These are phyloP conservation scores for Apiotrichum siamense DNA, from an alignment of 1,284 basidiomycete genomes.

Conservation along the genomic window DNA sequence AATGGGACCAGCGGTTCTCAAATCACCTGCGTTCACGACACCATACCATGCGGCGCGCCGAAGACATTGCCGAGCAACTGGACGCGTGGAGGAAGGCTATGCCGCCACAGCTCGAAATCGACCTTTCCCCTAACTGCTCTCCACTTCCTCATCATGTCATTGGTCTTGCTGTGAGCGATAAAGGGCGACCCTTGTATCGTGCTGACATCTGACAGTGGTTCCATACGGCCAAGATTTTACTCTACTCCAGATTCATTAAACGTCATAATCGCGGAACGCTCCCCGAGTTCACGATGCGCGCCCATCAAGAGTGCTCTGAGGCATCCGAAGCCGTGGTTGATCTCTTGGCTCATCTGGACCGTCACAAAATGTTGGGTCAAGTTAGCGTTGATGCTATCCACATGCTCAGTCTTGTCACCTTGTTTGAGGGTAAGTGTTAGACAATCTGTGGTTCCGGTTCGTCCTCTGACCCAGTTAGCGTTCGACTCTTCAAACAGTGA, in stretches of 20 bases:
- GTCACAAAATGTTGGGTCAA: slow-evolving; percentile 29
- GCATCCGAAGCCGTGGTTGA: slow-evolving; percentile 33
- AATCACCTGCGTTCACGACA: slow-evolving; percentile 1
- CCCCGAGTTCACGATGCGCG: slow-evolving; percentile 12
- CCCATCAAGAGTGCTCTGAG: slow-evolving; percentile 32
- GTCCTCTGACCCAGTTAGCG: slow-evolving; percentile 4
- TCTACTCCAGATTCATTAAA: slow-evolving; percentile 37
- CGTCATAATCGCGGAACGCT: slow-evolving; percentile 6
- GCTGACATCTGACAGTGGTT: slow-evolving; percentile 31
- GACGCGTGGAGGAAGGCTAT: slow-evolving; percentile 27
- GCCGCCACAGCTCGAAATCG: slow-evolving; percentile 27
- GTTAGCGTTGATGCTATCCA: slow-evolving; percentile 42
- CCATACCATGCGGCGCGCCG: slow-evolving; percentile 6
- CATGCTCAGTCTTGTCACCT: slow-evolving; percentile 35
- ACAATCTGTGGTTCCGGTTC: too few relatives aligned
- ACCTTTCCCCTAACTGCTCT: slow-evolving; percentile 11
- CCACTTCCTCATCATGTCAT: slow-evolving; percentile 40
- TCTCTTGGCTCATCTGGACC: slow-evolving; percentile 32
- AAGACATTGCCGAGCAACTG: slow-evolving; percentile 24
- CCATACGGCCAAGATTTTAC: slow-evolving; percentile 33
- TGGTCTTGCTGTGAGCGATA: slow-evolving; percentile 33
- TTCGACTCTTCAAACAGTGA: slow-evolving; percentile 25
- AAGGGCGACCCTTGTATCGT: too few relatives aligned
- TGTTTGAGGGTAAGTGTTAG: slow-evolving; percentile 34
- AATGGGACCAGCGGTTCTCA: slow-evolving; percentile 14